A percentile compares a stretch with the other conserved stretches of the same genome.
phyloP scores from a whole-genome alignment of 1,284 basidiomycete species.

The Termitomyces sp. region DNA sequence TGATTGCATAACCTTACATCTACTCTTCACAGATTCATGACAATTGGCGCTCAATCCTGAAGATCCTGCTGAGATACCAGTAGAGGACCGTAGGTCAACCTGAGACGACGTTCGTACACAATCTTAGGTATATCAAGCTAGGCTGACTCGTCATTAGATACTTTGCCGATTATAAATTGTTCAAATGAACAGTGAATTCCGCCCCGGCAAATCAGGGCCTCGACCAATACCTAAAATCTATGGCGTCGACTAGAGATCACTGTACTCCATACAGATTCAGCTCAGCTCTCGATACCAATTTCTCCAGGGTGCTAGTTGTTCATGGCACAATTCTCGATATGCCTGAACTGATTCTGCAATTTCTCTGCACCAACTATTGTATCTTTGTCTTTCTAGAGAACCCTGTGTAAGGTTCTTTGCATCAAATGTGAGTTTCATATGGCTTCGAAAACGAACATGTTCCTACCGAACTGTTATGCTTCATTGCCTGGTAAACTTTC shows the following conservation, averaged over 20 bases:
- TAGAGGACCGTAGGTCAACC: not conserved
- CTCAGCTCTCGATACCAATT: constrained; percentile 16
- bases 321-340: constrained; percentile 15
- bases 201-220: not conserved
- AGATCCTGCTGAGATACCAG: constrained; percentile 25
- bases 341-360: constrained; percentile 18
- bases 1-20: not conserved
- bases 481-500: constrained; percentile 1
- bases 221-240: not conserved
- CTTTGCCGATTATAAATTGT: not conserved
- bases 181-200: not conserved
- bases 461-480: constrained; percentile 5
- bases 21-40: constrained; percentile 49
- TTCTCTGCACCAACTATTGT: constrained; percentile 17
- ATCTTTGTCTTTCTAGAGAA: constrained; percentile 15
- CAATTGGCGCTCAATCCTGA: constrained; percentile 50
- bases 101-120: not conserved
- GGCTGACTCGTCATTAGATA: not conserved
- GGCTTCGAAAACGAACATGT: not conserved
- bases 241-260: not conserved
- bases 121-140: not conserved
- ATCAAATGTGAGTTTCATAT: constrained; percentile 3
- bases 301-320: constrained; percentile 19
- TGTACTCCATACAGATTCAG: not conserved
- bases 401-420: constrained; percentile 14